phyloP scores from a whole-genome alignment of 306 rosid species.

The Medicago arabica region DNA sequence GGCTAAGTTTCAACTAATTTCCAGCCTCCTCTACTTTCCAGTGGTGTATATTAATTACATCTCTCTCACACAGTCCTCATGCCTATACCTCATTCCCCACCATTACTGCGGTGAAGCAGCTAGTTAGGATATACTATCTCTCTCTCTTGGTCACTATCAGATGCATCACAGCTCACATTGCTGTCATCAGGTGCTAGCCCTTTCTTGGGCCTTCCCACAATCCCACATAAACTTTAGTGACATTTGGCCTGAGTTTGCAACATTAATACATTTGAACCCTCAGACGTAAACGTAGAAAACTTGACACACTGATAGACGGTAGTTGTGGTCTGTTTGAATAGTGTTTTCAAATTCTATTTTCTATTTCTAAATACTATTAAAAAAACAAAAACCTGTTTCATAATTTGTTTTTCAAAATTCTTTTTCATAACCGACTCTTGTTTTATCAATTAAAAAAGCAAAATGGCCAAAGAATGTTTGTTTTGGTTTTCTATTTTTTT shows the following conservation, averaged over 20 bases:
- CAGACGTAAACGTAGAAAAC: background rate
- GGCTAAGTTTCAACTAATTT: background rate
- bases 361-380: too few species aligned
- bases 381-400: too few species aligned
- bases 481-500: too few species aligned
- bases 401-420: too few species aligned
- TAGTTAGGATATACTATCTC: background rate
- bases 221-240: too few species aligned
- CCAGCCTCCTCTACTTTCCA: background rate
- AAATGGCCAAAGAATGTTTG: too few species aligned
- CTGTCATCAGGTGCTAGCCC: background rate
- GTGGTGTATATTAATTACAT: background rate
- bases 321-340: background rate
- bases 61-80: background rate
- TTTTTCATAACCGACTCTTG: too few species aligned
- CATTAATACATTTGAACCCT: too few species aligned
- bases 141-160: constrained; percentile 17
- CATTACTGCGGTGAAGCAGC: background rate
- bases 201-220: background rate
- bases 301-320: background rate
- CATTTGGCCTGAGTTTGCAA: too few species aligned
- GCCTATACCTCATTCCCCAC: background rate
- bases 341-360: too few species aligned
- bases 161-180: background rate
- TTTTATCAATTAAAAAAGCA: too few species aligned